Evolutionary conservation across 2,329 filamentous ascomycete species (phyloP).

Genomic region (Fusarium virguliforme): DNA sequence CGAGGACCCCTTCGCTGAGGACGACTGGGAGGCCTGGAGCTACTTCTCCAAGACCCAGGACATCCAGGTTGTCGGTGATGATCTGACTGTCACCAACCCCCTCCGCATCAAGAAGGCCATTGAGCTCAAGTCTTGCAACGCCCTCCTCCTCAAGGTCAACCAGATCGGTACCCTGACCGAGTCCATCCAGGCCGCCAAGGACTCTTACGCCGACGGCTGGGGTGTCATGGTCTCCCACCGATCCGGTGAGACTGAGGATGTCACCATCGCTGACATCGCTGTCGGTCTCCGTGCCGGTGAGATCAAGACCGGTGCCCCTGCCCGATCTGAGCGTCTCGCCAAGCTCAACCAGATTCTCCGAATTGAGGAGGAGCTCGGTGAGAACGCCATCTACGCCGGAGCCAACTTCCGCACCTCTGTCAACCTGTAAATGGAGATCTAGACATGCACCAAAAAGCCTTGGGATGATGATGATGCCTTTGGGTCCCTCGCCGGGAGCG

Average conservation of each 20-base stretch:
- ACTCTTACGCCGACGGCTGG: slow-evolving; percentile 96
- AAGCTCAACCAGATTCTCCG: slow-evolving; percentile 99
- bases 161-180: slow-evolving; percentile 99
- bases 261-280: slow-evolving; percentile 98
- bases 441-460: slow-evolving; percentile 39
- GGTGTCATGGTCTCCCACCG: slow-evolving; percentile 99
- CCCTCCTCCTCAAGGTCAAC: slow-evolving; percentile 99
- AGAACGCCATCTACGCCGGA: slow-evolving; percentile 92
- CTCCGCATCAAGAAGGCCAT: slow-evolving; percentile 99
- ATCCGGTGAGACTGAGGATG: slow-evolving; percentile 99
- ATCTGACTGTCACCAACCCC: slow-evolving; percentile 99
- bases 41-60: slow-evolving; percentile 99
- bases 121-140: slow-evolving; percentile 98
- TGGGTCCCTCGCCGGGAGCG: slow-evolving; percentile 43
- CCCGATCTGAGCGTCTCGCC: slow-evolving; percentile 96
- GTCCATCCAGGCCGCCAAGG: slow-evolving; percentile 99
- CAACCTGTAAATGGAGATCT: slow-evolving; percentile 78
- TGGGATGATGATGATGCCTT: slow-evolving; percentile 48
- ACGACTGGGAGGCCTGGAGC: slow-evolving; percentile 99
- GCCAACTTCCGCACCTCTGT: slow-evolving; percentile 92
- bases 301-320: slow-evolving; percentile 99
- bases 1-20: slow-evolving; percentile 99
- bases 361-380: slow-evolving; percentile 98
- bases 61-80: slow-evolving; percentile 98
- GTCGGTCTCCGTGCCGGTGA: slow-evolving; percentile 97